Evolutionary conservation across 805 yeast species (phyloP).

Genomic region (Blastobotrys parvus): DNA sequence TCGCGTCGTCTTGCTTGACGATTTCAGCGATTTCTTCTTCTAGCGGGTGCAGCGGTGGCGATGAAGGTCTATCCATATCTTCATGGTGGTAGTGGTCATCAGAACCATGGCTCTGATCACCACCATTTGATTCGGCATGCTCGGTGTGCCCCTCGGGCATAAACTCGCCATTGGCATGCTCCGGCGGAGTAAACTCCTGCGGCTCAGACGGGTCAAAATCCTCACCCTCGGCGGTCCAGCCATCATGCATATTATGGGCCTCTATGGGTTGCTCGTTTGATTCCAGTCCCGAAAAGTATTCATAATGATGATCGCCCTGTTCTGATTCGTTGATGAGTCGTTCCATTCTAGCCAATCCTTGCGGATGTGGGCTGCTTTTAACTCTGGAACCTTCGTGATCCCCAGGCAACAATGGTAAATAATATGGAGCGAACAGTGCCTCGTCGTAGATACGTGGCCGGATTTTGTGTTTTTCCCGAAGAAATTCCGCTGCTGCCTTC

Average conservation of each 20-base stretch:
- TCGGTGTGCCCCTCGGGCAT: neutral
- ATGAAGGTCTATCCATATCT: neutral
- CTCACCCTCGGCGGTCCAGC: slow-evolving; percentile 22
- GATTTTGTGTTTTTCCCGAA: slow-evolving; percentile 66
- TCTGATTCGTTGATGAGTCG: slow-evolving; percentile 71
- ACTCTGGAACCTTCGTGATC: slow-evolving; percentile 33
- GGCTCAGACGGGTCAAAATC: slow-evolving; percentile 93
- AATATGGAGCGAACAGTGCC: slow-evolving; percentile 84
- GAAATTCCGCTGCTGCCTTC: slow-evolving; percentile 51
- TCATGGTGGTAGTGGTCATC: neutral
- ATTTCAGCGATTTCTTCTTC: slow-evolving; percentile 16
- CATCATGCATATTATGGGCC: slow-evolving; percentile 40
- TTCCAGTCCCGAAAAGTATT: slow-evolving; percentile 76
- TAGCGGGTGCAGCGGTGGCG: slow-evolving; percentile 2
- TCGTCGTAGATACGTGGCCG: slow-evolving; percentile 86
- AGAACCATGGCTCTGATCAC: neutral
- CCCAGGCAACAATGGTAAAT: slow-evolving; percentile 82
- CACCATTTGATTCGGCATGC: neutral
- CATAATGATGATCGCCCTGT: slow-evolving; percentile 85
- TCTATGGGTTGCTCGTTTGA: slow-evolving; percentile 22
- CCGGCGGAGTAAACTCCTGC: slow-evolving; percentile 59
- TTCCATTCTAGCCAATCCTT: slow-evolving; percentile 52
- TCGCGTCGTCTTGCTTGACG: neutral
- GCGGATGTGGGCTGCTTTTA: slow-evolving; percentile 25
- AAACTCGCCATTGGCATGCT: slow-evolving; percentile 4